phyloP scores from a whole-genome alignment of 768 basidiomycete genomes.

The Polyporus arcularius region DNA sequence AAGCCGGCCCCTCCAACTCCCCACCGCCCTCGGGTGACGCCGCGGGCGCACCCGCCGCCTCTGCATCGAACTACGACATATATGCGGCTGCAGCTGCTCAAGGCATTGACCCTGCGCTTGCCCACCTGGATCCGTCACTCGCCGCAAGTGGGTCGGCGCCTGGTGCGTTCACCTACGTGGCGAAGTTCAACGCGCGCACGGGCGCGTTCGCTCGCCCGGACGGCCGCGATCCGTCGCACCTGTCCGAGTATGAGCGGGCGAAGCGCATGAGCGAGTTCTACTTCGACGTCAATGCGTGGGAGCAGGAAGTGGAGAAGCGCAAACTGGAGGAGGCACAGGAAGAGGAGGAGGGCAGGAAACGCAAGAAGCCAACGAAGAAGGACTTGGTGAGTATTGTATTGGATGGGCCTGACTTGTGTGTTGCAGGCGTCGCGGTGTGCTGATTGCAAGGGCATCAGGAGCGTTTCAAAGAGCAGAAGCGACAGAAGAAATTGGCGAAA shows the following conservation, averaged over 20 bases:
- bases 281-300: slow-evolving; percentile 84
- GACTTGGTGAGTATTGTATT: slow-evolving; percentile 62
- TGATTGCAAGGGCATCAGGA: slow-evolving; percentile 48
- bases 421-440: not conserved
- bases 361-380: slow-evolving; percentile 79
- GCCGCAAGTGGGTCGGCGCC: slow-evolving; percentile 35
- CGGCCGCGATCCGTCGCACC: slow-evolving; percentile 69
- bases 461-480: slow-evolving; percentile 82
- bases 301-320: slow-evolving; percentile 60
- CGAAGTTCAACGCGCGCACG: slow-evolving; percentile 82
- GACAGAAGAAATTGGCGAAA: slow-evolving; percentile 81
- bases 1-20: slow-evolving; percentile 30
- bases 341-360: slow-evolving; percentile 64
- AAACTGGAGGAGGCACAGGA: slow-evolving; percentile 44
- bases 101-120: slow-evolving; percentile 83
- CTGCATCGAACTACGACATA: slow-evolving; percentile 43
- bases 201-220: slow-evolving; percentile 71
- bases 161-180: slow-evolving; percentile 47
- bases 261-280: slow-evolving; percentile 88
- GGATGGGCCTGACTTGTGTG: slow-evolving; percentile 4
- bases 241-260: slow-evolving; percentile 80
- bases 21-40: slow-evolving; percentile 25
- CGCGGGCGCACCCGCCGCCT: slow-evolving; percentile 20
- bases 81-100: slow-evolving; percentile 74
- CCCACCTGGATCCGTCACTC: slow-evolving; percentile 77